Conservation (phyloP, 1,284 basidiomycete genomes). For the Pascua guehoae region DNA sequence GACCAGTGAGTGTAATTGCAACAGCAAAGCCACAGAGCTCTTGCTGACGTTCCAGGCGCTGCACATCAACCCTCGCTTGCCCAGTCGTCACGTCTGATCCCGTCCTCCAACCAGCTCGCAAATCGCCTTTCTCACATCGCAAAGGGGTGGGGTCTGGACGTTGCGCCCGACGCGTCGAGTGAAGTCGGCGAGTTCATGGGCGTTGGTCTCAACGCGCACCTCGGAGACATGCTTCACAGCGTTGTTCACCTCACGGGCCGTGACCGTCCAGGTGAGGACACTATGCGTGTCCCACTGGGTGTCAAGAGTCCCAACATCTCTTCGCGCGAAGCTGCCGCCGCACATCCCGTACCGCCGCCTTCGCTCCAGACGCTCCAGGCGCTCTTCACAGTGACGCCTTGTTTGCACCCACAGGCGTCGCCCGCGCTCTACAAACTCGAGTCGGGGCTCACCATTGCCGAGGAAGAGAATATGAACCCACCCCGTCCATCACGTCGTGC, state of each 20-base stretch:
- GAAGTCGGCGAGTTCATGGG: conserved; percentile 47
- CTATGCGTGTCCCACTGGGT: conserved; percentile 30
- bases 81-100: conserved; percentile 23
- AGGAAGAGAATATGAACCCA: conserved; percentile 20
- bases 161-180: conserved; percentile 22
- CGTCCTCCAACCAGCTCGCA: conserved; percentile 36
- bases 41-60: conserved; percentile 1
- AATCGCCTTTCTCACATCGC: conserved; percentile 32
- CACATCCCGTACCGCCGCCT: conserved; percentile 19
- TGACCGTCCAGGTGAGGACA: conserved; percentile 34
- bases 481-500: not conserved
- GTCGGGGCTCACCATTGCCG: conserved; percentile 28
- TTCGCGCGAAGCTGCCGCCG: not conserved
- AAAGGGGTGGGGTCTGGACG: conserved; percentile 29
- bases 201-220: conserved; percentile 39
- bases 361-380: conserved; percentile 31
- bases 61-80: conserved; percentile 26
- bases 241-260: conserved; percentile 34
- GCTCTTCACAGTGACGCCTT: conserved; percentile 37
- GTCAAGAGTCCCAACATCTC: conserved; percentile 1
- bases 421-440: conserved; percentile 40
- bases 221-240: conserved; percentile 36
- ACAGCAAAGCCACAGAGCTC: no score
- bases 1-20: conserved; percentile 7
- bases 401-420: conserved; percentile 37